Base-by-base conservation (phyloP, 2,329 filamentous ascomycete genomes). In the Pseudogymnoascus sp. region DNA sequence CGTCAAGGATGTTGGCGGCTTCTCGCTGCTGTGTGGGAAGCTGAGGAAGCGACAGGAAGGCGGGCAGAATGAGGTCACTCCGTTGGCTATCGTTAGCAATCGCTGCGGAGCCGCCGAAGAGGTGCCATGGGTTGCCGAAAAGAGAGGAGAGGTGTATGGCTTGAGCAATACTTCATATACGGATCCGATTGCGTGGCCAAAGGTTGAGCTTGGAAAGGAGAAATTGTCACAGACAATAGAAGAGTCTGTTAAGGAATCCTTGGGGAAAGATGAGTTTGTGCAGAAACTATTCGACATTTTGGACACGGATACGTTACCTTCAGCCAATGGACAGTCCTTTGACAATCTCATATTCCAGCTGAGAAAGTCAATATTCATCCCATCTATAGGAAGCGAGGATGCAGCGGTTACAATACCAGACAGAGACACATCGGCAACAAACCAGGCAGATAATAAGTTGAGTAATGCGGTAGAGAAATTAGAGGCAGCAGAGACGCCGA, bases 11-110 rank as follows among this genome's bases (percentile, higher is more conserved):
- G 82, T 87, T 13, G 85, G 85, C 5, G 85, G 85, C 0, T 88
- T 88, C 69, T 86, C 83, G 24, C 79, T 88, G 68, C 76, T 87
- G n/a, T 86, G 84, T 64, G 84, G 83, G 7, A 85, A 84, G 68
- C 74, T 88, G 66, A 73, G 71, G 54, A 77, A 75, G 47, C 29
- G 63, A 13, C 62, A 63, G 50, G 60, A 63, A 11, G 31, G 58
- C 24, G 47, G 64, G 1, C 44, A 62, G 3, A 64, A 64, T 60
- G 64, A 60, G 7, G 69, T 79, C 21, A 75, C 82, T 63, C 80
- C 79, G 0, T 73, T 87, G 9, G 84, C 82, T 6, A 81, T 88
- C 60, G 77, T 88, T 58, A 86, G 82, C 57, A 88, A 88, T 69
- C 79, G 84, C 31, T 80, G 77, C 39, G 81, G 78, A 40, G 72